These are phyloP conservation scores for Cryptococcus sp. DNA, from an alignment of 1,284 basidiomycete species.

Conservation along the genomic window DNA sequence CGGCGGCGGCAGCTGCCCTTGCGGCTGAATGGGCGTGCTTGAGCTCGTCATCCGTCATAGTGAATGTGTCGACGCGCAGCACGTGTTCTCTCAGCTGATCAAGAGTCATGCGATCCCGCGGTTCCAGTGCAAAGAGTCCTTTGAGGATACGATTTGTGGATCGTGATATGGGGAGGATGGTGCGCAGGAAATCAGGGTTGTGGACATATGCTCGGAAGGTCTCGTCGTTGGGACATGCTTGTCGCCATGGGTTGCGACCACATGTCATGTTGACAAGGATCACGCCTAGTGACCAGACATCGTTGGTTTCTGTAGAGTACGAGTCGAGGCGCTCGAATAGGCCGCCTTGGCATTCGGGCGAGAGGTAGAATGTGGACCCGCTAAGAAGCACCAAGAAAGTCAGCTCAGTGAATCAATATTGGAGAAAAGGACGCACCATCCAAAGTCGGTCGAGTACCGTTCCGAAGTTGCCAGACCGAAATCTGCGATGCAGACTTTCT, in stretches of 20 bases:
- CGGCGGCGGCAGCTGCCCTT: slow-evolving; percentile 39
- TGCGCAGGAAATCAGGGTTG: slow-evolving; percentile 68
- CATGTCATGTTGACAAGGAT: slow-evolving; percentile 87
- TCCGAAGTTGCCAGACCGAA: slow-evolving; percentile 96
- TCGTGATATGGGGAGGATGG: slow-evolving; percentile 66
- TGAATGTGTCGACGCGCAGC: slow-evolving; percentile 65
- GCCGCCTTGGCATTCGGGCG: slow-evolving; percentile 85
- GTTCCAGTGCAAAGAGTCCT: slow-evolving; percentile 62
- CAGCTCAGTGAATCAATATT: neutral
- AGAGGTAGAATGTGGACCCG: slow-evolving; percentile 85
- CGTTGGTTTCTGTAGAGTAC: slow-evolving; percentile 74
- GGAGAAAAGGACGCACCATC: slow-evolving; percentile 57
- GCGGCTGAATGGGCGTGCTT: slow-evolving; percentile 51
- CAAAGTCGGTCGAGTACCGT: slow-evolving; percentile 82
- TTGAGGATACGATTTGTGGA: slow-evolving; percentile 59
- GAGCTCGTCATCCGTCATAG: slow-evolving; percentile 63
- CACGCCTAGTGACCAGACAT: slow-evolving; percentile 94
- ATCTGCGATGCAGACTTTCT: slow-evolving; percentile 86
- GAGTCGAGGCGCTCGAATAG: slow-evolving; percentile 56
- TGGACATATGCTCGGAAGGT: slow-evolving; percentile 70
- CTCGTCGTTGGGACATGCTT: slow-evolving; percentile 70
- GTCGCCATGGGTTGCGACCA: slow-evolving; percentile 84
- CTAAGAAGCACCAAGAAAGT: slow-evolving; percentile 45
- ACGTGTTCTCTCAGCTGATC: slow-evolving; percentile 65
- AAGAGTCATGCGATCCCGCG: slow-evolving; percentile 62